Evolutionary conservation across 805 yeast genomes (phyloP).

Genomic region (Zygotorulaspora danielsina): DNA sequence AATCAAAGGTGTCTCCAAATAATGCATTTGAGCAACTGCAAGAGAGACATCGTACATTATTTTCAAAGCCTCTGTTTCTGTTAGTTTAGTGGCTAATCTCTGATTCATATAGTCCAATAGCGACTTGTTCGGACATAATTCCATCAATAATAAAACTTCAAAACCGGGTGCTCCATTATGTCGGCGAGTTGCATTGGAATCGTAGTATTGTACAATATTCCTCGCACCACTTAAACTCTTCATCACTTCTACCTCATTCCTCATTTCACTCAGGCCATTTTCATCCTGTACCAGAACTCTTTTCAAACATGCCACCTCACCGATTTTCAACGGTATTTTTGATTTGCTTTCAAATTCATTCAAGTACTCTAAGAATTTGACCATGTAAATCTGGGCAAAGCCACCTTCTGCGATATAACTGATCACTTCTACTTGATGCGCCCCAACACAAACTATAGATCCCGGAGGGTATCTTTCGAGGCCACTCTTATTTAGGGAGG

Average conservation of each 20-base stretch:
- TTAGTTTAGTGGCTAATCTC: conserved; percentile 70
- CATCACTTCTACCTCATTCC: conserved; percentile 81
- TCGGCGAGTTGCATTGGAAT: conserved; percentile 66
- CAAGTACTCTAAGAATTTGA: conserved; percentile 40
- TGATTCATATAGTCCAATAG: conserved; percentile 89
- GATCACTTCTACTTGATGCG: conserved; percentile 51
- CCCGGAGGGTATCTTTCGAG: conserved; percentile 38
- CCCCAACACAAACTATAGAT: conserved; percentile 55
- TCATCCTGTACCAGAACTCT: conserved; percentile 72
- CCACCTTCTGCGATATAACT: conserved; percentile 70
- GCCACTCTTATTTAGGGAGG: conserved; percentile 11
- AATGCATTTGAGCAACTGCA: conserved; percentile 85
- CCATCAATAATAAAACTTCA: conserved; percentile 91
- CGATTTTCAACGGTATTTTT: conserved; percentile 41
- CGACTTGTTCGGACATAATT: conserved; percentile 81
- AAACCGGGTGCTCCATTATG: conserved; percentile 45
- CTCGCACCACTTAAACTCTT: conserved; percentile 51
- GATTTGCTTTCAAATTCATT: conserved; percentile 23
- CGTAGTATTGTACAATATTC: conserved; percentile 64
- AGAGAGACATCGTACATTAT: conserved; percentile 78
- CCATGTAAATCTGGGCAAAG: conserved; percentile 74
- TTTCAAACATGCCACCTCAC: conserved; percentile 62
- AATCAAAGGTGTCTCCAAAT: conserved; percentile 57
- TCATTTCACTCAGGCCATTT: conserved; percentile 55
- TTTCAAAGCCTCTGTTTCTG: conserved; percentile 70